Percentiles rank a stretch among this genome's conserved stretches.
Evolutionary conservation across 2,329 filamentous ascomycete species (phyloP).

Genomic region (Colletotrichum sp.): DNA sequence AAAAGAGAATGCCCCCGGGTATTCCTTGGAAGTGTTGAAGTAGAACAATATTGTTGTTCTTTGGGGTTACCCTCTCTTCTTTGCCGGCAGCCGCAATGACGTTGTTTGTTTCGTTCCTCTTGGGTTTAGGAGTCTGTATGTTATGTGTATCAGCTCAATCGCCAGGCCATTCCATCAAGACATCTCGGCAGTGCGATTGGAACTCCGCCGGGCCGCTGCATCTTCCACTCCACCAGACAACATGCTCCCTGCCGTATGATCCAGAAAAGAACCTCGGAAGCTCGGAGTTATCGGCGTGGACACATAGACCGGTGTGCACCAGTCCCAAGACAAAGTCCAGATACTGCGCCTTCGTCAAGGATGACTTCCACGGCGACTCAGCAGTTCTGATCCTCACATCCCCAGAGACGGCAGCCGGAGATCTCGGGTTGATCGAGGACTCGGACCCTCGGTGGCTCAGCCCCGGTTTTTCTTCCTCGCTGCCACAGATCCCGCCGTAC

Average conservation of each 20-base stretch:
- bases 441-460: not conserved
- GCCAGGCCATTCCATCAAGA: no score
- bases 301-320: conserved; percentile 14
- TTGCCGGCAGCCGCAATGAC: not conserved
- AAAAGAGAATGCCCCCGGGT: not conserved
- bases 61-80: not conserved
- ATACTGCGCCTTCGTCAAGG: conserved; percentile 19
- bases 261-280: not conserved
- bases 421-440: conserved; percentile 1
- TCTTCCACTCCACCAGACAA: not conserved
- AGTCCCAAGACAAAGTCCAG: not conserved
- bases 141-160: not conserved
- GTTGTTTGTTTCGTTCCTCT: not conserved
- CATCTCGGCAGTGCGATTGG: not conserved
- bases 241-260: not conserved
- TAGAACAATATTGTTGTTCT: fast-evolving
- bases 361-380: conserved; percentile 9
- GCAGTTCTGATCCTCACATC: conserved; percentile 15
- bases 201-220: not conserved
- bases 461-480: not conserved
- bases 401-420: conserved; percentile 10
- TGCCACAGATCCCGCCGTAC: conserved; percentile 24
- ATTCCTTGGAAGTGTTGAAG: not conserved
- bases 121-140: fast-evolving
- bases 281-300: not conserved